Conservation (phyloP, 1,284 basidiomycete genomes). For the Irpex rosettiformis region DNA sequence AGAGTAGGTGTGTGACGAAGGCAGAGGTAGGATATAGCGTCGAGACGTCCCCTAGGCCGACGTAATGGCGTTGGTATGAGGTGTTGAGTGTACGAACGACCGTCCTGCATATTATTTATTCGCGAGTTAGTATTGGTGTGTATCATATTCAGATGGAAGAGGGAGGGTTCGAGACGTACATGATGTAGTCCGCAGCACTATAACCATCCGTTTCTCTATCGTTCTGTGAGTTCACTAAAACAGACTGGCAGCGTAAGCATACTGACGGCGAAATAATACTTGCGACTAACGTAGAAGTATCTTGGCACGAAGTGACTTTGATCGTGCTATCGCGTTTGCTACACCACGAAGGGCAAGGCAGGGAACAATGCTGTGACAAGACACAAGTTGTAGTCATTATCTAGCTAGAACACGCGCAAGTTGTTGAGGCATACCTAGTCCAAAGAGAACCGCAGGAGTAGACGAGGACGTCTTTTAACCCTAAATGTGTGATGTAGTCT, state of each 20-base stretch:
- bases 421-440: constrained; percentile 64
- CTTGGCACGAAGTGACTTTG: constrained; percentile 72
- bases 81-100: constrained; percentile 72
- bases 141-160: too few relatives aligned
- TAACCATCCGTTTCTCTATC: constrained; percentile 92
- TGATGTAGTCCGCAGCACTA: constrained; percentile 80
- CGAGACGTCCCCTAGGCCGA: constrained; percentile 43
- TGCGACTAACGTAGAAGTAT: constrained; percentile 70
- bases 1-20: constrained; percentile 83
- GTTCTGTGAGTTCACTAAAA: constrained; percentile 80
- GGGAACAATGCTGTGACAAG: constrained; percentile 67
- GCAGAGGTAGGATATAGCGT: constrained; percentile 67
- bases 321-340: constrained; percentile 76
- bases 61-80: constrained; percentile 50
- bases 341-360: constrained; percentile 87
- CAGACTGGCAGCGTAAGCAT: constrained; percentile 6
- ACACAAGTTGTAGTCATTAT: constrained; percentile 5
- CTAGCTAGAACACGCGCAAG: neutral
- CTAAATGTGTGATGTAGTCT: constrained; percentile 70
- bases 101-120: constrained; percentile 50
- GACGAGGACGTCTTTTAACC: constrained; percentile 68
- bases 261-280: neutral
- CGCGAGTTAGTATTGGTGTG: too few relatives aligned
- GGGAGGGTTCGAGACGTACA: constrained; percentile 34
- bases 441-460: constrained; percentile 93